Conservation (phyloP, 2,329 filamentous ascomycete genomes). For the Aspergillus pseudoglaucus region DNA sequence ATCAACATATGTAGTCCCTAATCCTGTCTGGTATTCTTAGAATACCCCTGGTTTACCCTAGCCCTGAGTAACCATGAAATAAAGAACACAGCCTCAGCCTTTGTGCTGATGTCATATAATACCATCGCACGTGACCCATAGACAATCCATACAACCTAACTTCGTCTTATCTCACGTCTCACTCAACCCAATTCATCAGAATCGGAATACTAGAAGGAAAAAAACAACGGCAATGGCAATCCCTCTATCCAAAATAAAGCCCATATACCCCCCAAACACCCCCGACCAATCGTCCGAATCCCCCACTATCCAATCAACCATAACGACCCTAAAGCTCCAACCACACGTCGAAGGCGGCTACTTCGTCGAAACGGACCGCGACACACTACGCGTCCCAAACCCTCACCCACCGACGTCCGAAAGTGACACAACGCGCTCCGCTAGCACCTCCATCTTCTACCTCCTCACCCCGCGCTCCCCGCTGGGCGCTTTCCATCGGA, state of each 20-base stretch:
- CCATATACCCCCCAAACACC: background rate
- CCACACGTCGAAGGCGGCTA: constrained; percentile 60
- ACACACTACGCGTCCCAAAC: constrained; percentile 47
- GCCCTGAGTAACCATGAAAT: no score
- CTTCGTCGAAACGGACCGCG: constrained; percentile 56
- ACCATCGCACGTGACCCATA: no score
- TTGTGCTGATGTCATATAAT: no score
- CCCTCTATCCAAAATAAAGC: background rate
- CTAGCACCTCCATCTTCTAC: constrained; percentile 60
- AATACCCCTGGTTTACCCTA: no score
- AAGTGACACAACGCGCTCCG: constrained; percentile 43
- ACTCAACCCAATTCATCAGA: no score
- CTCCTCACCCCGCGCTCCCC: constrained; percentile 52
- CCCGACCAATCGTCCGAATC: constrained; percentile 20
- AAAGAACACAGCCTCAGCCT: no score
- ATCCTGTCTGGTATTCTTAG: no score
- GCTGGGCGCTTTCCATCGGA: constrained; percentile 58
- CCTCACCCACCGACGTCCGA: constrained; percentile 27
- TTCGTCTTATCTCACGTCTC: no score
- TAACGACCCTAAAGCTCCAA: constrained; percentile 43
- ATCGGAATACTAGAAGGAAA: no score
- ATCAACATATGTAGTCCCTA: no score
- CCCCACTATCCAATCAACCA: constrained; percentile 29
- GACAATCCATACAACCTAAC: no score
- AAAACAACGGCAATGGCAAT: background rate